These are phyloP conservation scores for Coniosporium tulheliwenetii DNA, from an alignment of 2,329 filamentous ascomycete species.

Conservation along the genomic window DNA sequence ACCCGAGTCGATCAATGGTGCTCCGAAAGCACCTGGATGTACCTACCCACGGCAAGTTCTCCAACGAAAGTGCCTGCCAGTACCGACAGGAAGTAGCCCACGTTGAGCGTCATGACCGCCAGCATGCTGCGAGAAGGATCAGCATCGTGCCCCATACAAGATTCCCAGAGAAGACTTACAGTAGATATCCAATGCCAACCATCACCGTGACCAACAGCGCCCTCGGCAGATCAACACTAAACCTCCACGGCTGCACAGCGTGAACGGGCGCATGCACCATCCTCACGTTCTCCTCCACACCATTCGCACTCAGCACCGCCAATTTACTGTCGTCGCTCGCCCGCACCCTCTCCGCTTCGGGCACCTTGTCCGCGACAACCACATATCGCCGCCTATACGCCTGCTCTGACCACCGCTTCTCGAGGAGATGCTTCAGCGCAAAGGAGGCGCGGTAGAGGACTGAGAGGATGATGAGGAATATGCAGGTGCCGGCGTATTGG, in stretches of 20 bases:
- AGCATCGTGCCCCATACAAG: constrained; percentile 1
- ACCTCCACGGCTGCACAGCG: constrained; percentile 55
- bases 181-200: constrained; percentile 65
- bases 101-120: constrained; percentile 79
- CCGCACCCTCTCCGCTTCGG: constrained; percentile 43
- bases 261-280: constrained; percentile 47
- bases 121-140: constrained; percentile 51
- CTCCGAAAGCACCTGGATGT: constrained; percentile 30
- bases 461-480: constrained; percentile 72
- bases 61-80: constrained; percentile 71
- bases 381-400: constrained; percentile 66
- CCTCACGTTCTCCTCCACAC: constrained; percentile 64
- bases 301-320: constrained; percentile 55
- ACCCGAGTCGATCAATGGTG: constrained; percentile 10
- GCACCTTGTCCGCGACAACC: constrained; percentile 48
- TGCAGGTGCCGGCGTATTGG: constrained; percentile 75
- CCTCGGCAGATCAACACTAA: constrained; percentile 63
- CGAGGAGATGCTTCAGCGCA: constrained; percentile 46
- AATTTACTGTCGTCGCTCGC: constrained; percentile 39
- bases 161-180: constrained; percentile 43
- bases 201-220: constrained; percentile 56
- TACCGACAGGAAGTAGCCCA: constrained; percentile 73
- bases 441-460: constrained; percentile 54
- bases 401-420: constrained; percentile 53
- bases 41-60: constrained; percentile 66